phyloP scores from a whole-genome alignment of 1,139 yeast genomes.

The Yamadazyma buinensis region DNA sequence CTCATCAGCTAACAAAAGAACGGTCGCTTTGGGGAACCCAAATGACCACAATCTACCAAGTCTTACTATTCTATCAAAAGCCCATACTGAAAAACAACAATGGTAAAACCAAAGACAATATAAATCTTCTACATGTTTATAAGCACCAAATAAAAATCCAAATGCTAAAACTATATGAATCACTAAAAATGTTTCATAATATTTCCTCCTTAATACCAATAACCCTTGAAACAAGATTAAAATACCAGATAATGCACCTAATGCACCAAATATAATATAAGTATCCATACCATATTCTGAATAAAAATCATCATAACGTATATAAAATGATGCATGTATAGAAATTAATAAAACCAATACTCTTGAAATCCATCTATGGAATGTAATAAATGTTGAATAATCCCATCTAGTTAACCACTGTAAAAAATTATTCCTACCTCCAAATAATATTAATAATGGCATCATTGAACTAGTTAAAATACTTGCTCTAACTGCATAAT shows the following conservation, averaged over 20 bases:
- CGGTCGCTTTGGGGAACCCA: slow-evolving; percentile 51
- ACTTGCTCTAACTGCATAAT: slow-evolving; percentile 55
- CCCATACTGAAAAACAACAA: slow-evolving; percentile 61
- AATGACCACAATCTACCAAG: slow-evolving; percentile 41
- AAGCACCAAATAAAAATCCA: slow-evolving; percentile 55
- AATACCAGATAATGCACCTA: slow-evolving; percentile 35
- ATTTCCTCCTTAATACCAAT: slow-evolving; percentile 47
- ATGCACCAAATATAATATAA: slow-evolving; percentile 47
- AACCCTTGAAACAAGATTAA: slow-evolving; percentile 46
- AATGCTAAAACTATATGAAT: slow-evolving; percentile 59
- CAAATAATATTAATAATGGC: slow-evolving; percentile 53
- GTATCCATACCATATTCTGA: slow-evolving; percentile 13
- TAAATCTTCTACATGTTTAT: slow-evolving; percentile 51
- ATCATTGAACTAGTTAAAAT: slow-evolving; percentile 49
- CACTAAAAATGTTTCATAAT: slow-evolving; percentile 62
- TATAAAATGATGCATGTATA: slow-evolving; percentile 38
- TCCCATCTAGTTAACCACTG: slow-evolving; percentile 59
- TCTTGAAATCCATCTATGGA: slow-evolving; percentile 61
- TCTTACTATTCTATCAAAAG: slow-evolving; percentile 53
- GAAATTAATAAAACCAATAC: slow-evolving; percentile 35
- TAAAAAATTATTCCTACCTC: slow-evolving; percentile 60
- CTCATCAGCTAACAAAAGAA: slow-evolving; percentile 45
- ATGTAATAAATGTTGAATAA: slow-evolving; percentile 53
- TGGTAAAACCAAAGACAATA: slow-evolving; percentile 49
- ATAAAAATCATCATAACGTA: slow-evolving; percentile 11